phyloP scores from a whole-genome alignment of 148 eudicot genomes.

The Heliamphora exappendiculata region DNA sequence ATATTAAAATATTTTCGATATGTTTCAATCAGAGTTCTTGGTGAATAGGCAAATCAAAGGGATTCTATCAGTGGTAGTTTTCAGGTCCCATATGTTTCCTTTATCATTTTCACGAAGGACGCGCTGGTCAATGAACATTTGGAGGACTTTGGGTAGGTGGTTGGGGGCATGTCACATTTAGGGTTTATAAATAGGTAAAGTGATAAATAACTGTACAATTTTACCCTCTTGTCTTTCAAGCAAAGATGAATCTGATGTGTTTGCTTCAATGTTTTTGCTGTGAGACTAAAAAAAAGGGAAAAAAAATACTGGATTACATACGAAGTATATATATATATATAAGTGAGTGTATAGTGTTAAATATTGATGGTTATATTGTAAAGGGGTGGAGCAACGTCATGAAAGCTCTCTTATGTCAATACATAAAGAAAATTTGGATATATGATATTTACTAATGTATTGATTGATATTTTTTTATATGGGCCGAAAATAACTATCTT shows the following conservation, averaged over 20 bases:
- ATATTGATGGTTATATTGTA: too few relatives aligned
- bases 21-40: background rate
- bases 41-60: background rate
- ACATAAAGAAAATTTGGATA: too few relatives aligned
- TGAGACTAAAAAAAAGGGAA: background rate
- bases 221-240: background rate
- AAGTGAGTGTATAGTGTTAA: too few relatives aligned
- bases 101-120: background rate
- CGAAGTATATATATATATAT: too few relatives aligned
- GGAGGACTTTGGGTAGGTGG: background rate
- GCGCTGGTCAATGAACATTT: background rate
- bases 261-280: constrained; percentile 6
- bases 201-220: background rate
- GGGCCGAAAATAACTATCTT: too few relatives aligned
- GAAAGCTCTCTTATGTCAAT: too few relatives aligned
- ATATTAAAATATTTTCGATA: background rate
- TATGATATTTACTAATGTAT: too few relatives aligned
- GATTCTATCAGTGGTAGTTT: background rate
- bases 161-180: background rate
- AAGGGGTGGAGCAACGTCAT: too few relatives aligned
- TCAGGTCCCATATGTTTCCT: background rate
- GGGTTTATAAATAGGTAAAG: background rate
- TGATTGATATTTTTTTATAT: too few relatives aligned
- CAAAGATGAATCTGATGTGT: background rate
- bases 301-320: too few relatives aligned